Percentiles rank a stretch among this genome's conserved stretches.
These are phyloP conservation scores for Aspergillus niger DNA, from an alignment of 2,329 filamentous ascomycete species.

Conservation along the genomic window DNA sequence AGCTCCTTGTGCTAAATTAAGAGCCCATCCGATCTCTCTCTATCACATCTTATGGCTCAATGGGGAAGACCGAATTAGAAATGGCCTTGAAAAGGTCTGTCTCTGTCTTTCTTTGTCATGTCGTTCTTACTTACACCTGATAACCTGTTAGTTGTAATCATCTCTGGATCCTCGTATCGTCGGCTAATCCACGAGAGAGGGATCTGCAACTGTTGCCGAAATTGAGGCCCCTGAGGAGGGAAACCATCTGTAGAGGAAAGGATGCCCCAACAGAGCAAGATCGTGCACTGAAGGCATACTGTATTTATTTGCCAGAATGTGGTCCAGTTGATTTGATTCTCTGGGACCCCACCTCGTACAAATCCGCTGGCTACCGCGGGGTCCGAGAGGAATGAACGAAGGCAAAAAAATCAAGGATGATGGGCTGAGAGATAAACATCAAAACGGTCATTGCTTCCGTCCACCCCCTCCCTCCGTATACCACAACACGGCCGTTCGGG, in stretches of 20 bases:
- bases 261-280: not conserved
- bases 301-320: too few species aligned
- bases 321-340: too few species aligned
- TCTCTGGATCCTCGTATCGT: not conserved
- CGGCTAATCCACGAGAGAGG: not conserved
- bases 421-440: too few species aligned
- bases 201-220: conserved; percentile 5
- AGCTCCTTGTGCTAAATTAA: conserved; percentile 1
- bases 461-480: not conserved
- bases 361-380: not conserved
- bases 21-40: not conserved
- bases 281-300: too few species aligned
- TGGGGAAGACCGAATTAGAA: not conserved
- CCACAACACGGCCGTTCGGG: not conserved
- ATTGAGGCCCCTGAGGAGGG: not conserved
- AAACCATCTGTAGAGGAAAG: not conserved
- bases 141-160: not conserved
- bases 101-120: not conserved
- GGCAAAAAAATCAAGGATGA: not conserved
- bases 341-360: not conserved
- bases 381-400: not conserved
- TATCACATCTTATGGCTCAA: conserved; percentile 1
- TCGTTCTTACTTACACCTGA: too few species aligned
- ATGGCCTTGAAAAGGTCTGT: not conserved
- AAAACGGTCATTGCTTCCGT: not conserved